Base-by-base conservation (phyloP, 106 monocot genomes). In the Narthecium ossifragum region DNA sequence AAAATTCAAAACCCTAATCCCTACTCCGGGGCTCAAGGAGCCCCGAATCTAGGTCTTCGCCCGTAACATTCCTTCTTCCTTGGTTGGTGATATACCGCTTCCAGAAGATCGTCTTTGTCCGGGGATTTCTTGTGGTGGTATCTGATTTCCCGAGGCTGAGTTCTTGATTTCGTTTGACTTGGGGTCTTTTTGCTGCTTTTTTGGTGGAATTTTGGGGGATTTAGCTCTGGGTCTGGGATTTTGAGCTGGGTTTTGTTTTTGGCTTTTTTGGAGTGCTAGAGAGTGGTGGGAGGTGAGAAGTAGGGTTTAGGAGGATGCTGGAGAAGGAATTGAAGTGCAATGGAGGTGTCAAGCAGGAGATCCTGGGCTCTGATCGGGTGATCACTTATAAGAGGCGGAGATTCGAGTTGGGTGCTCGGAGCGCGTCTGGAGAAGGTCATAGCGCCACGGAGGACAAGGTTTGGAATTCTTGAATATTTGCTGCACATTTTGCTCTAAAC, bases 361-460 rank as follows among this genome's bases (percentile, higher is more conserved):
- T 6, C 5, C 23, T 22, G 23, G 18, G 22, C 9, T 24, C 21
- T 22, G 49, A 23, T n/a, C 18, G 21, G 20, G 22, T 49, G 9
- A 49, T 49, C 49, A 49, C 49, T 49, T 49, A 49, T 9, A 20
- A 24, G 49, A n/a, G n/a, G n/a, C n/a, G n/a, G n/a, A n/a, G n/a
- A n/a, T n/a, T n/a, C n/a, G n/a, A n/a, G n/a, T n/a, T n/a, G n/a
- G n/a, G n/a, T n/a, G n/a, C n/a, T n/a, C 18, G 49, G 20, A 49
- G 49, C 9, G 23, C 18, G 21, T 23, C 22, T 49, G 49, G 21
- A 6, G 21, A 20, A 20, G 49, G 49, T 23, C 23, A 22, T 23
- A 8, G 18, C 23, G 17, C 5, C 21, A 5, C 23, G 0, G 22
- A n/a, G 18, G 49, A 5, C 49, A 49, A 49, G 49, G 49, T 22